phyloP scores from a whole-genome alignment of 2,329 filamentous ascomycete genomes.

The Aulographum hederae region DNA sequence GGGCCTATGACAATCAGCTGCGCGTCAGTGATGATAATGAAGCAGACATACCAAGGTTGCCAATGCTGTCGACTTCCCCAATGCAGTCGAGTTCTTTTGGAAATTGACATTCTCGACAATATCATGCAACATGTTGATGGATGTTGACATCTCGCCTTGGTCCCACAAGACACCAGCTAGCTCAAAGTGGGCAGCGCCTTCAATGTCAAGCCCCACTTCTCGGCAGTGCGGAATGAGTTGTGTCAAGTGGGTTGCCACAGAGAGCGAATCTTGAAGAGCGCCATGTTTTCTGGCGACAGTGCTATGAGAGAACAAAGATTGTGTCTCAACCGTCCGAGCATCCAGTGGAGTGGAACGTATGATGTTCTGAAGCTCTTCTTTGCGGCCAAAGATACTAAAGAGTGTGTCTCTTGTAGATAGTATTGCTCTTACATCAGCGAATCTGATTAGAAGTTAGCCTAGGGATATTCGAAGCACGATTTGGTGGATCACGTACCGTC shows the following conservation, averaged over 20 bases:
- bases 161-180: slow-evolving; percentile 86
- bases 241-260: slow-evolving; percentile 66
- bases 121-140: slow-evolving; percentile 72
- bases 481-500: too few relatives aligned
- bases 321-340: slow-evolving; percentile 54
- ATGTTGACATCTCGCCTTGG: slow-evolving; percentile 73
- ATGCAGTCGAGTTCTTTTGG: too few relatives aligned
- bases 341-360: slow-evolving; percentile 43
- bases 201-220: slow-evolving; percentile 54
- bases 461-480: too few relatives aligned
- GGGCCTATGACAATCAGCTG: slow-evolving; percentile 31
- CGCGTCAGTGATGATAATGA: slow-evolving; percentile 1
- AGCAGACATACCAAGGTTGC: not conserved
- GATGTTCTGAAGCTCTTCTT: slow-evolving; percentile 41
- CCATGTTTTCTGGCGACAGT: slow-evolving; percentile 62
- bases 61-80: too few relatives aligned
- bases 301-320: slow-evolving; percentile 59
- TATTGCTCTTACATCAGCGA: slow-evolving; percentile 62
- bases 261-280: slow-evolving; percentile 70
- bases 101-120: not conserved
- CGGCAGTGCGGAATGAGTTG: slow-evolving; percentile 55
- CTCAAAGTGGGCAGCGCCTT: slow-evolving; percentile 62
- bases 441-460: slow-evolving; percentile 25
- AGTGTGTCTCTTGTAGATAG: slow-evolving; percentile 69
- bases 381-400: slow-evolving; percentile 60